Evolutionary conservation across 2,329 filamentous ascomycete species (phyloP), one percentile per base, ranked within the genome.

Genomic region (Monilinia fructigena): DNA sequence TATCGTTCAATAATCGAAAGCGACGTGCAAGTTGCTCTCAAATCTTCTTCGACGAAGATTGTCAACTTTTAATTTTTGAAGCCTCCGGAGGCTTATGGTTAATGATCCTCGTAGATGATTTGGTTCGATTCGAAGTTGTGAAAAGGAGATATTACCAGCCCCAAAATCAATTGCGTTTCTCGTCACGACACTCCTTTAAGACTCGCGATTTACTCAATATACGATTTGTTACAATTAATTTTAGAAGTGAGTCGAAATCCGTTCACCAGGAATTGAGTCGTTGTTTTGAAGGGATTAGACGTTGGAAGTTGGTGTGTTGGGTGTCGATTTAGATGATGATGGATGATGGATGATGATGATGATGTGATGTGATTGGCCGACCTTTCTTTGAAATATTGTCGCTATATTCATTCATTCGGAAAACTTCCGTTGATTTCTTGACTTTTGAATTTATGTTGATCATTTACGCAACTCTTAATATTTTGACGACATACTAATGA

Each of bases 101-200:
- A 72, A 75, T 75, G 74, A 69, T 74, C 65, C 71, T 67, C 58
- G 73, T 69, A 70, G 68, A 72, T 74, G 73, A 74, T 65, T 67
- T 65, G 63, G 65, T 66, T 68, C 71, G 68, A 72, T 61, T 68
- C 54, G 68, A 72, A 69, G 69, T 68, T 71, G 70, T 71, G 65
- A 70, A 45, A 68, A 63, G 62, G 72, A 63, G 71, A 40, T 67
- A 65, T 65, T 65, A 67, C 63, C 56, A 55, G 63, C 56, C 65
- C 35, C 47, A 54, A 54, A 28, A 62, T 10, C 53, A 66, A 65
- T 66, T 66, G 74, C 74, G 74, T 64, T 72, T 75, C 69, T 76
- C 75, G 75, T 76, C 75, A 75, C 74, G 68, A 76, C 75, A 74
- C 74, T 77, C 75, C 56, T 77, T 76, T 75, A 70, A 72, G 70